phyloP scores from a whole-genome alignment of 768 basidiomycete species.

The Rhizopogon vesiculosus region DNA sequence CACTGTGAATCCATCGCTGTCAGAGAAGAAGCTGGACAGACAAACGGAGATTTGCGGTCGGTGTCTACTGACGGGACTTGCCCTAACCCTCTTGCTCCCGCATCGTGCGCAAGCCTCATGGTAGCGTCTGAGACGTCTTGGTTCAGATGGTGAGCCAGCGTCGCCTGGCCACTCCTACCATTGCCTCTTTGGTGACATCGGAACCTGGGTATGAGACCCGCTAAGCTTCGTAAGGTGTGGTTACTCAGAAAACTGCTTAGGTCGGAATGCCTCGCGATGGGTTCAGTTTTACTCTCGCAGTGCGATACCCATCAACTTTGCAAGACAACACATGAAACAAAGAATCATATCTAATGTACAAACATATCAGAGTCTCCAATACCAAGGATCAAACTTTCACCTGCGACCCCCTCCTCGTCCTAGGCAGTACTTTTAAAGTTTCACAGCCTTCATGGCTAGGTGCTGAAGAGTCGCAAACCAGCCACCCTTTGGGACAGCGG shows the following conservation, averaged over 20 bases:
- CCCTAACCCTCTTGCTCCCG: conserved; percentile 97
- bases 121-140: conserved; percentile 77
- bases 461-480: neutral
- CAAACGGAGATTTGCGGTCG: conserved; percentile 80
- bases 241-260: no score
- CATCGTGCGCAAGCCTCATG: conserved; percentile 92
- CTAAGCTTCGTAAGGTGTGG: neutral
- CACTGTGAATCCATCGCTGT: conserved; percentile 48
- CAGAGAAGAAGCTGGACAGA: conserved; percentile 31
- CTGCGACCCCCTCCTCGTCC: no score
- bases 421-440: conserved; percentile 2
- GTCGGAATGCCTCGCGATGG: no score
- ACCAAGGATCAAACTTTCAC: no score
- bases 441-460: neutral
- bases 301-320: no score
- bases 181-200: no score
- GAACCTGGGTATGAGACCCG: no score
- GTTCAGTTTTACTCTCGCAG: no score
- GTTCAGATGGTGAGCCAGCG: conserved; percentile 55
- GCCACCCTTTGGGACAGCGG: neutral
- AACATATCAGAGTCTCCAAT: no score
- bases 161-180: no score
- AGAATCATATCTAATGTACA: no score
- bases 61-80: conserved; percentile 60
- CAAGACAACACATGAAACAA: no score